Evolutionary conservation across 345 rosid genomes (phyloP).

Genomic region (Rubroshorea leprosula): DNA sequence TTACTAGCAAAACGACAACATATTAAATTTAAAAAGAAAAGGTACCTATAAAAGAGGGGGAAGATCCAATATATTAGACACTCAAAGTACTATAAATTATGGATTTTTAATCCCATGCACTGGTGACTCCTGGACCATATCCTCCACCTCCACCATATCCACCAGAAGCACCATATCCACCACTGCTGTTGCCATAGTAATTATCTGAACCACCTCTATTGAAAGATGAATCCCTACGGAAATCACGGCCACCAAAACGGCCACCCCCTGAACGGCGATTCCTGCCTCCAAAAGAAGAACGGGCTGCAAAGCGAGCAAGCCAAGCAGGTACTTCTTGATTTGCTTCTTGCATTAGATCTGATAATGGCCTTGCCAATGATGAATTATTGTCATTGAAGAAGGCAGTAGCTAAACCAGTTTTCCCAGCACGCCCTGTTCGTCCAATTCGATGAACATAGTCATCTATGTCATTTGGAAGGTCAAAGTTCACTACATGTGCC

Average conservation of each 20-base stretch:
- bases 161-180: slow-evolving; percentile 34
- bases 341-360: slow-evolving; percentile 88
- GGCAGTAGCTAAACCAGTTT: slow-evolving; percentile 87
- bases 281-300: slow-evolving; percentile 55
- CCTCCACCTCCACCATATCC: slow-evolving; percentile 41
- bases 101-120: slow-evolving; percentile 65
- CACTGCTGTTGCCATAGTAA: slow-evolving; percentile 44
- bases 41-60: slow-evolving; percentile 16
- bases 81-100: slow-evolving; percentile 4
- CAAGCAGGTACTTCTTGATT: slow-evolving; percentile 95
- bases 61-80: slow-evolving; percentile 17
- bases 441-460: slow-evolving; percentile 98
- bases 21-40: background rate
- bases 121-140: slow-evolving; percentile 47
- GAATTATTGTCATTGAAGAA: slow-evolving; percentile 80
- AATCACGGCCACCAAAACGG: slow-evolving; percentile 90
- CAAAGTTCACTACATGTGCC: slow-evolving; percentile 91
- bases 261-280: slow-evolving; percentile 81
- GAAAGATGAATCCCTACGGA: slow-evolving; percentile 61
- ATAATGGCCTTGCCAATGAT: slow-evolving; percentile 60
- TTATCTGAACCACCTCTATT: slow-evolving; percentile 53
- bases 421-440: slow-evolving; percentile 97
- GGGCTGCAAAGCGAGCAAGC: slow-evolving; percentile 79
- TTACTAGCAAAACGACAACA: slow-evolving; percentile 15
- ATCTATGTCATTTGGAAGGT: slow-evolving; percentile 93